Conservation (phyloP, 2,329 filamentous ascomycete genomes). For the Colletotrichum limetticola region DNA sequence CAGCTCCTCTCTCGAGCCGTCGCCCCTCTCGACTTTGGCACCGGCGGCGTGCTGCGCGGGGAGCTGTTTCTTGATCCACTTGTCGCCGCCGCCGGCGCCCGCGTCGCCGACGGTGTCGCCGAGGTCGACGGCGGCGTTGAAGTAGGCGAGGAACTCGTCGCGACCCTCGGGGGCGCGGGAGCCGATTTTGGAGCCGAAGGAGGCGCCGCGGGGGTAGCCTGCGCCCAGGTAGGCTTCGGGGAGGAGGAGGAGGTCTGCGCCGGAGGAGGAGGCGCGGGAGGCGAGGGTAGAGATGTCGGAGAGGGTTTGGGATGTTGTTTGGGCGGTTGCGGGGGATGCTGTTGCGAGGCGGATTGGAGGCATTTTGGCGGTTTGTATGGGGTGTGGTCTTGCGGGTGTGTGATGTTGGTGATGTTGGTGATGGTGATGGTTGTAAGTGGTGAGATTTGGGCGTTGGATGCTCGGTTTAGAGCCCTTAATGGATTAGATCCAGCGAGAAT, state of each 20-base stretch:
- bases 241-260: slow-evolving; percentile 80
- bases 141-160: slow-evolving; percentile 86
- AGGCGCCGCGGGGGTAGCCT: slow-evolving; percentile 85
- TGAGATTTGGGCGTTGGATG: neutral
- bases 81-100: slow-evolving; percentile 74
- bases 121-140: slow-evolving; percentile 81
- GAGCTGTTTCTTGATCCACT: slow-evolving; percentile 75
- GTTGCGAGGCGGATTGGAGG: slow-evolving; percentile 62
- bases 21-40: slow-evolving; percentile 46
- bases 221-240: slow-evolving; percentile 88
- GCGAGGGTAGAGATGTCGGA: slow-evolving; percentile 72
- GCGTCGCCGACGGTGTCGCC: slow-evolving; percentile 75
- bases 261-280: slow-evolving; percentile 65
- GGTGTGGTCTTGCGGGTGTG: neutral
- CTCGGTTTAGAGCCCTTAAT: neutral
- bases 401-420: neutral
- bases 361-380: slow-evolving; percentile 10
- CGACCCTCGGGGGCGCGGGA: slow-evolving; percentile 74
- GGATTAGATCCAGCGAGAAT: neutral
- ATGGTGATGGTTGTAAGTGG: neutral
- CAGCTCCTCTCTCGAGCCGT: slow-evolving; percentile 80
- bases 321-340: slow-evolving; percentile 59
- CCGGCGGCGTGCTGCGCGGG: slow-evolving; percentile 41
- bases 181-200: slow-evolving; percentile 81
- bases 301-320: slow-evolving; percentile 69